Conservation (phyloP, 257 asterid species). For the Paraleonurus japonicus region DNA sequence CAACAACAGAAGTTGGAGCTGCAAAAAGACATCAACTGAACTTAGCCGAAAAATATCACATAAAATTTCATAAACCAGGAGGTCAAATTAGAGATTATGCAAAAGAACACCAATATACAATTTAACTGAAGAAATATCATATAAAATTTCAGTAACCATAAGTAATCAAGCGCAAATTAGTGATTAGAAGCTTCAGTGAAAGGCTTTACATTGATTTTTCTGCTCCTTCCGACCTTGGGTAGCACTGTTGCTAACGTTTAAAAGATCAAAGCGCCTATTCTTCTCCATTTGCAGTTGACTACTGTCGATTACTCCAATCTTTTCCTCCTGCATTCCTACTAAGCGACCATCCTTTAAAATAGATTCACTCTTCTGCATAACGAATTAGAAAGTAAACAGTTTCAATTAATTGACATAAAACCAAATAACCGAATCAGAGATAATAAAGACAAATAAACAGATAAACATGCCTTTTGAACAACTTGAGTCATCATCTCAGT, state of each 20-base stretch:
- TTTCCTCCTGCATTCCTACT: conserved; percentile 21
- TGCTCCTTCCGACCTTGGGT: conserved; percentile 31
- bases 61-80: not conserved
- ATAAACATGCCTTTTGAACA: conserved; percentile 31
- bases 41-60: not conserved
- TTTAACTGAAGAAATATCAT: not conserved
- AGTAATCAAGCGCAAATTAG: not conserved
- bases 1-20: conserved; percentile 38
- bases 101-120: conserved; percentile 1
- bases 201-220: conserved; percentile 38
- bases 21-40: conserved; percentile 24
- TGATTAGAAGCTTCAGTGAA: conserved; percentile 6
- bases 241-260: conserved; percentile 19
- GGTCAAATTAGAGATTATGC: not conserved
- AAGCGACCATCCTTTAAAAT: conserved; percentile 15
- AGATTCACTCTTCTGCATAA: conserved; percentile 32
- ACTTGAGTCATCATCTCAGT: conserved; percentile 21
- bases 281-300: conserved; percentile 35
- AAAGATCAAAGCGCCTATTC: conserved; percentile 21
- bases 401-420: not conserved
- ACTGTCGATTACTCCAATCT: conserved; percentile 13
- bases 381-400: conserved; percentile 10
- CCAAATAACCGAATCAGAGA: not conserved
- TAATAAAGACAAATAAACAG: conserved; percentile 1
- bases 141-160: not conserved